Base-by-base conservation (phyloP, 495 filamentous ascomycete genomes). In the Penicillium canariense region DNA sequence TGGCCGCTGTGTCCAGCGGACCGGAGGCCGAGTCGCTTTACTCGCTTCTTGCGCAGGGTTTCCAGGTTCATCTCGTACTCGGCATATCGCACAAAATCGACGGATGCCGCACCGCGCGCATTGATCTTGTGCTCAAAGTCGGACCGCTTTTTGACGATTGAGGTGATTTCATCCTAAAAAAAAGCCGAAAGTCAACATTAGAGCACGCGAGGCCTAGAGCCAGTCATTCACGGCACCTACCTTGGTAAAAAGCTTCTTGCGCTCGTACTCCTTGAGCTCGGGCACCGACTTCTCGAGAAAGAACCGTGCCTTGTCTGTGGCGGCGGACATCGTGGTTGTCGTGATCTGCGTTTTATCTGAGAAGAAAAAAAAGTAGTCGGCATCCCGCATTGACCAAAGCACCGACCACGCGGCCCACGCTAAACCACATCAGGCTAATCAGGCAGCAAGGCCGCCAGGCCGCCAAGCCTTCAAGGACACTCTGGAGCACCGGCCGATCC, bases 1-100 rank as follows among this genome's bases (percentile, higher is more conserved):
- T 93, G 84, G 34, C 90, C 89, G 44, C 80, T 80, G 69, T 87
- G 81, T 15, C 75, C 76, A 7, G 70, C 71, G 7, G 66, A 65
- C 54, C 86, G 90, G 59, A 97, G 79, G 31, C 85, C 86, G 46
- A 97, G 75, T 53, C 94, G 83, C 62, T 84, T 85, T 52, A 88
- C 83, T 51, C 94, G 83, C 72, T 94, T 95, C 56, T 84, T 80
- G 32, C 90, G 88, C 18, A 98, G 81, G 2, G 75, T 65, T 50
- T 96, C 91, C 28, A 98, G 79, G 61, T 91, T 95, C 72, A 90
- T 90, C 71, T 98, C 94, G 77, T 91, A 98, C 53, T 87, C 78
- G 20, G 85, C 84, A 75, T 97, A 98, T 61, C 88, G 84, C 36
- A 88, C 83, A 72, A 88, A 98, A 60, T 96, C 90, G 34, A 79